Percentiles rank a stretch among this genome's conserved stretches.
Evolutionary conservation across 805 yeast species (phyloP).

Genomic region (Candida ortonii): DNA sequence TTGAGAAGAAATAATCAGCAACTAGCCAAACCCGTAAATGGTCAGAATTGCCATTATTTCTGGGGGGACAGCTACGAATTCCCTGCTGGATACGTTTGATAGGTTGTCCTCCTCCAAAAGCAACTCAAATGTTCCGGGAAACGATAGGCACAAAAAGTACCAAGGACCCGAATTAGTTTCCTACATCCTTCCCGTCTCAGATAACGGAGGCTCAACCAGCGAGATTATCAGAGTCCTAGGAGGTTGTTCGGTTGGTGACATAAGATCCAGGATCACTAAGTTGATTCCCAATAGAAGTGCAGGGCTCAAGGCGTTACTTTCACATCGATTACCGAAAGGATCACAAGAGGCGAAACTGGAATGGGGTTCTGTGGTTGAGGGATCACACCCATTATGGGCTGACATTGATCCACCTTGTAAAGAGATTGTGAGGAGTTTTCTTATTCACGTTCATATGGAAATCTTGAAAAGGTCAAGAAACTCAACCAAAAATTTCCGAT

Average conservation of each 20-base stretch:
- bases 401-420: constrained; percentile 56
- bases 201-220: constrained; percentile 93
- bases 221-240: constrained; percentile 83
- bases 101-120: too few relatives aligned
- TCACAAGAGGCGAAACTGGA: constrained; percentile 55
- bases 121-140: constrained; percentile 30
- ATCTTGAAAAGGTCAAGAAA: constrained; percentile 63
- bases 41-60: constrained; percentile 45
- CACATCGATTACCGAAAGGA: constrained; percentile 50
- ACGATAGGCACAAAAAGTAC: constrained; percentile 1
- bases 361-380: constrained; percentile 80
- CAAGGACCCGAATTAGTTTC: constrained; percentile 33
- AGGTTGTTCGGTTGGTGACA: constrained; percentile 94
- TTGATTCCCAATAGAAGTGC: constrained; percentile 55
- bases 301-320: constrained; percentile 37
- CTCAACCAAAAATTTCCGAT: constrained; percentile 57
- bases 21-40: too few relatives aligned
- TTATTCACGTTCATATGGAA: constrained; percentile 77
- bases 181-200: constrained; percentile 80
- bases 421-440: constrained; percentile 72
- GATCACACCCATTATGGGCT: constrained; percentile 68
- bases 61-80: constrained; percentile 89
- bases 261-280: constrained; percentile 75
- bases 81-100: constrained; percentile 60
- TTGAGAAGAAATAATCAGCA: too few relatives aligned